Percentiles rank a stretch among this genome's conserved stretches.
These are phyloP conservation scores for Apiospora phragmitis DNA, from an alignment of 2,329 filamentous ascomycete genomes.

Conservation along the genomic window DNA sequence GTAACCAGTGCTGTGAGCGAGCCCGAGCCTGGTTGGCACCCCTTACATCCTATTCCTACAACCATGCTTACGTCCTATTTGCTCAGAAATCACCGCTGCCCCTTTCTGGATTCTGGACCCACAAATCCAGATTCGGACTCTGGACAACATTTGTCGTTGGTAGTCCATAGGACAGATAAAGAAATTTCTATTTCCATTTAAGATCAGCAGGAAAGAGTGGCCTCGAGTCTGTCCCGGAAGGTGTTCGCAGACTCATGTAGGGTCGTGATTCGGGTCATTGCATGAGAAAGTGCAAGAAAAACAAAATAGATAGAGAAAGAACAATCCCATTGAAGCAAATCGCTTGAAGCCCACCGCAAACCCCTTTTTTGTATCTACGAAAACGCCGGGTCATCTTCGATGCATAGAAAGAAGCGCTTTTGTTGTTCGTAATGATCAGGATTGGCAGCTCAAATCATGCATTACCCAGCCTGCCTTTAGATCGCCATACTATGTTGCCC, in stretches of 20 bases:
- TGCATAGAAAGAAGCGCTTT: not conserved
- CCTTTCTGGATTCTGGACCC: not conserved
- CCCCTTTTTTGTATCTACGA: conserved; percentile 1
- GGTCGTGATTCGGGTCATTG: not conserved
- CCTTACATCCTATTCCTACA: not conserved
- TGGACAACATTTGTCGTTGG: not conserved
- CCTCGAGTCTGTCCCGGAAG: not conserved
- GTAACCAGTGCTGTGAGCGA: not conserved
- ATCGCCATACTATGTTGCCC: conserved; percentile 1
- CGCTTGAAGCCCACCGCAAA: not conserved
- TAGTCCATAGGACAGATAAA: not conserved
- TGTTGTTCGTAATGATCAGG: not conserved
- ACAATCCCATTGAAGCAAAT: not conserved
- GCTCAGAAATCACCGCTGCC: not conserved
- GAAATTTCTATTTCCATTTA: not conserved
- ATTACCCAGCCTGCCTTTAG: not conserved
- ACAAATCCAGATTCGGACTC: not conserved
- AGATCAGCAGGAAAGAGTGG: not conserved
- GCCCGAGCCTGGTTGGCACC: not conserved
- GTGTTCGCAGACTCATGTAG: not conserved
- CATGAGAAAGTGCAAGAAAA: not conserved
- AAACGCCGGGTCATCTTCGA: not conserved
- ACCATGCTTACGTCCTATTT: not conserved
- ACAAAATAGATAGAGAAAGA: not conserved
- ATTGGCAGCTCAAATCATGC: not conserved